phyloP scores from a whole-genome alignment of 805 yeast species.

The Maudiozyma bulderi region DNA sequence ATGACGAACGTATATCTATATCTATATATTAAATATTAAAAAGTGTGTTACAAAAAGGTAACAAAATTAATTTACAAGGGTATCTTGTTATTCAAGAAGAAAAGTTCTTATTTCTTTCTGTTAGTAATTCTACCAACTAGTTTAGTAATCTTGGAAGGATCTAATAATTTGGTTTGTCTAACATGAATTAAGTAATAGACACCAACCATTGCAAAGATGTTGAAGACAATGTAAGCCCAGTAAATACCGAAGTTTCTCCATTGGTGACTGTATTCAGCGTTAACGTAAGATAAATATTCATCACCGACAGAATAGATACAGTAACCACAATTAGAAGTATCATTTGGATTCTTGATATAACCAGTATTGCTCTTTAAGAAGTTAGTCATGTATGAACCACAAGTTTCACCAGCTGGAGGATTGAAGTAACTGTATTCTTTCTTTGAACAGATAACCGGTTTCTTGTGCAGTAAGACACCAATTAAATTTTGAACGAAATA shows the following conservation, averaged over 20 bases:
- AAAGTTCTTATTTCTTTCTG: conserved; percentile 1
- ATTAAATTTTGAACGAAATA: conserved; percentile 38
- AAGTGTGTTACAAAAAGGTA: not conserved
- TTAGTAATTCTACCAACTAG: conserved; percentile 1
- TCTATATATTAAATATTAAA: not conserved
- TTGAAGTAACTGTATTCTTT: conserved; percentile 15
- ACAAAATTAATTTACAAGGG: not conserved
- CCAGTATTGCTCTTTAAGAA: conserved; percentile 17
- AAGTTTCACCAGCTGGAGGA: conserved; percentile 18
- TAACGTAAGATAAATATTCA: conserved; percentile 35
- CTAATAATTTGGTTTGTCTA: conserved; percentile 2
- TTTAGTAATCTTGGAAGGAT: conserved; percentile 1
- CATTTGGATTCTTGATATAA: conserved; percentile 18
- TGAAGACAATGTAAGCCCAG: conserved; percentile 39
- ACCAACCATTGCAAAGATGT: conserved; percentile 32
- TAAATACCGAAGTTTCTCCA: conserved; percentile 57
- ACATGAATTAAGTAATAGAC: conserved; percentile 48
- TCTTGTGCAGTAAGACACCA: conserved; percentile 40
- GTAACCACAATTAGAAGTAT: conserved; percentile 43
- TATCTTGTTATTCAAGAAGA: not conserved
- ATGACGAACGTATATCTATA: not conserved
- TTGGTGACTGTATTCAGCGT: conserved; percentile 26
- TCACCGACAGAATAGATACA: conserved; percentile 50
- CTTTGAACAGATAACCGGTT: conserved; percentile 34
- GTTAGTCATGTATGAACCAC: conserved; percentile 16